phyloP scores from a whole-genome alignment of 2,329 filamentous ascomycete species.

The Colletotrichum sp. region DNA sequence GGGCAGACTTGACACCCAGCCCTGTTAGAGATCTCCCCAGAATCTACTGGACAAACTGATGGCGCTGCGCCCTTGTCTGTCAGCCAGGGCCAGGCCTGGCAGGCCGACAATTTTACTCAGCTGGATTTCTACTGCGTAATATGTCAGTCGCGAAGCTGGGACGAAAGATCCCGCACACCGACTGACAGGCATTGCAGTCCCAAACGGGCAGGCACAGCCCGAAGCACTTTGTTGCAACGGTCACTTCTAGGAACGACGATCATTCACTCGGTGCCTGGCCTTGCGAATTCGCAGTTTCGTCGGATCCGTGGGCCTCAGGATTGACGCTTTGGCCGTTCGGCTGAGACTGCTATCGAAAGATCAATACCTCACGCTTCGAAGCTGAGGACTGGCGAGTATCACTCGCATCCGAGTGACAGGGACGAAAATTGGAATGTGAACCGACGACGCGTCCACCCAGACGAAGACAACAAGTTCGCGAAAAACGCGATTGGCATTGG shows the following conservation, averaged over 20 bases:
- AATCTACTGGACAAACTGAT: neutral
- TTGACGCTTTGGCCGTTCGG: neutral
- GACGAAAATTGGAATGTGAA: neutral
- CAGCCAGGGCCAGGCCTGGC: neutral
- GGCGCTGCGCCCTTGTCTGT: neutral
- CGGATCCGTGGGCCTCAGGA: neutral
- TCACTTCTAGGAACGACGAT: neutral
- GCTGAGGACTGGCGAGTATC: neutral
- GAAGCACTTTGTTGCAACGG: neutral
- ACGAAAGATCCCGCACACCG: neutral
- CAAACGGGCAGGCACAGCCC: neutral
- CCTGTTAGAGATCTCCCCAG: neutral
- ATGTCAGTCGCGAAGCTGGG: neutral
- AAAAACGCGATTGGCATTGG: neutral
- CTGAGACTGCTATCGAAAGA: neutral
- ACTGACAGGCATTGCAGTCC: neutral
- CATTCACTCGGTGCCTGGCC: neutral
- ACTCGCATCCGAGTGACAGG: neutral
- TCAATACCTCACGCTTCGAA: neutral
- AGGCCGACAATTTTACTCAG: neutral
- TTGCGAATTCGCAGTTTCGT: neutral
- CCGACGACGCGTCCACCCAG: neutral
- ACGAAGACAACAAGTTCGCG: neutral
- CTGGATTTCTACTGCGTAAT: neutral
- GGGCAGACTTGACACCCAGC: neutral